Base-by-base conservation (phyloP, 2,329 filamentous ascomycete species). In the Xylariomycetidae sp. region DNA sequence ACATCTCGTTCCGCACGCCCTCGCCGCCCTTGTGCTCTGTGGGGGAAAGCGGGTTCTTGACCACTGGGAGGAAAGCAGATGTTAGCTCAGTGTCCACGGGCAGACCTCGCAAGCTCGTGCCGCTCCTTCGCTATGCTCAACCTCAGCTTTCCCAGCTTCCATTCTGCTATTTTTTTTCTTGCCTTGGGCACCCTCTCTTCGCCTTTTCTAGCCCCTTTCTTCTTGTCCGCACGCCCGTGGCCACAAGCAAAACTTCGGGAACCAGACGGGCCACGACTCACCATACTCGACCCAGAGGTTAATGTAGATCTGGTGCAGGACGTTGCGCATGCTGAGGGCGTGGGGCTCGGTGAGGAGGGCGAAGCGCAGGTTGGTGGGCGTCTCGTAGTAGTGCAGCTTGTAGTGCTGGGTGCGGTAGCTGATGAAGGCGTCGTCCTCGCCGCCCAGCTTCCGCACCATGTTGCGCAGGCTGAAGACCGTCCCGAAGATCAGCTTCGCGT, bases 311-410 rank as follows among this genome's bases (percentile, higher is more conserved):
- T 98, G 92, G 58, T 98, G 89, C 53, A 98, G 65, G 15, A 94
- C 90, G 50, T 93, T 87, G 27, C 89, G 78, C 78, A 98, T 90
- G 61, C 88, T 95, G 47, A 84, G 76, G 37, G 86, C 85, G 47
- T 79, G 83, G 23, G 85, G 85, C 63, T 96, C 92, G 16, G 92
- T 96, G 55, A 96, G 72, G 81, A 98, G 86, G 56, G 95, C 88
- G 56, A 96, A 93, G 56, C 95, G 93, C 61, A 94, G 80, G 59
- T 86, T 93, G 32, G 88, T 92, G 1, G 89, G 88, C 10, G 92
- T 96, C 70, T 98, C 92, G 72, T 95, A 98, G 69, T 94, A 98
- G 66, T 98, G 92, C 50, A 98, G 76, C 66, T 95, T 95, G 72
- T 98, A 98, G 63, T 95, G 84, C 48, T 75, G 85, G 33, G 92